phyloP scores from a whole-genome alignment of 2,329 filamentous ascomycete species.

The Trichoderma atroviride region DNA sequence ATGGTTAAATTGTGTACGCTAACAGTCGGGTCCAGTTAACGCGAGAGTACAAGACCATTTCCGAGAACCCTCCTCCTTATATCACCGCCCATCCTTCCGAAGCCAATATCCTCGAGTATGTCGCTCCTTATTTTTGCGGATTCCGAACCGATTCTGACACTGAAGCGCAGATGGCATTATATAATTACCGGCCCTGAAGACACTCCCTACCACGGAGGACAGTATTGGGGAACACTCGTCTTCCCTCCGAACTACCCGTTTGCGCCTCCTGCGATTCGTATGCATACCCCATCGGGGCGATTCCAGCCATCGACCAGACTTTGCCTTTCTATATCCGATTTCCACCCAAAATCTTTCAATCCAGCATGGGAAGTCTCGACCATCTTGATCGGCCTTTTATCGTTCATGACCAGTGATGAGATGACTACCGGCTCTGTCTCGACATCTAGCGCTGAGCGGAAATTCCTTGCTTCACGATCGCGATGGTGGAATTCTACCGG shows the following conservation, averaged over 20 bases:
- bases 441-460: conserved; percentile 75
- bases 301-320: conserved; percentile 92
- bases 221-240: conserved; percentile 97
- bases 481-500: conserved; percentile 98
- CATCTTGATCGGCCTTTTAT: conserved; percentile 89
- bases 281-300: conserved; percentile 96
- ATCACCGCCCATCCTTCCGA: conserved; percentile 89
- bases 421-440: conserved; percentile 94
- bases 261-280: conserved; percentile 93
- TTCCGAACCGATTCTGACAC: not conserved
- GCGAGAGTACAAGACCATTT: conserved; percentile 64
- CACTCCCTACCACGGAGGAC: conserved; percentile 90
- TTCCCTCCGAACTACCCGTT: conserved; percentile 98
- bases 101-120: conserved; percentile 84
- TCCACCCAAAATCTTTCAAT: conserved; percentile 97
- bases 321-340: conserved; percentile 95
- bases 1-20: not conserved
- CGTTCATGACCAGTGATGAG: conserved; percentile 98
- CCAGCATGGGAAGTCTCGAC: conserved; percentile 98
- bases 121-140: conserved; percentile 24
- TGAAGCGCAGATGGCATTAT: conserved; percentile 75
- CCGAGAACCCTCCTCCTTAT: conserved; percentile 80
- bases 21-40: conserved; percentile 52
- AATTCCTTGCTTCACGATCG: conserved; percentile 73
- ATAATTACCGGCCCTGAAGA: conserved; percentile 92